Conservation (phyloP, 371 early-diverging fungal genomes). For the Catenaria anguillulae region DNA sequence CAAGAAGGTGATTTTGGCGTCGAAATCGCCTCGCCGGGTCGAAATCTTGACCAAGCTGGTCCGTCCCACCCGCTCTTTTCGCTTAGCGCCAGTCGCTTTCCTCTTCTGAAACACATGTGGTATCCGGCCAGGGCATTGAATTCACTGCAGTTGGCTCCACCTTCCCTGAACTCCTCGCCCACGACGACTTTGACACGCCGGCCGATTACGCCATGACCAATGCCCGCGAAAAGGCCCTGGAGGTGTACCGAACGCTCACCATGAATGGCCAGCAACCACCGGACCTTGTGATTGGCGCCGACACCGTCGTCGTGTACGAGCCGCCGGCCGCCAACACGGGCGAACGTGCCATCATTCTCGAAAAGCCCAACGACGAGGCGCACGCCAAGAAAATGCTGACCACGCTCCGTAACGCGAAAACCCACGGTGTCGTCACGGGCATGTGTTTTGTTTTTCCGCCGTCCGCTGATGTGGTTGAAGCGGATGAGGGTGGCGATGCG, state of each 20-base stretch:
- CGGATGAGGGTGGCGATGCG: background rate
- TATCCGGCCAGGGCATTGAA: background rate
- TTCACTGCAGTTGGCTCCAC: background rate
- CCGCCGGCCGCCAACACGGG: too few species aligned
- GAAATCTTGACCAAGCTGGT: background rate
- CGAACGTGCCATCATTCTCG: background rate
- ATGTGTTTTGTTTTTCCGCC: conserved; percentile 1
- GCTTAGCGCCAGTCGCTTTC: too few species aligned
- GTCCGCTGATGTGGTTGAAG: too few species aligned
- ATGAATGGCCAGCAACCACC: too few species aligned
- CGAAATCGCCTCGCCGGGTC: conserved; percentile 5
- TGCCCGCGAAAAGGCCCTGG: conserved; percentile 2
- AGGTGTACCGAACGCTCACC: background rate
- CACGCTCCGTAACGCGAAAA: background rate
- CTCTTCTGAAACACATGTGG: background rate
- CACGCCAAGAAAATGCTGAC: background rate
- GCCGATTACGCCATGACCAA: conserved; percentile 5
- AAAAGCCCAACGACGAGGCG: background rate
- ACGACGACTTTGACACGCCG: background rate
- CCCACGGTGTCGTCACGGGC: conserved; percentile 1
- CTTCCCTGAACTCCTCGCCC: background rate
- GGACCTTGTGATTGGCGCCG: conserved; percentile 2
- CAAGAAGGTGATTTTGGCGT: background rate
- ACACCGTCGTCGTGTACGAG: conserved; percentile 5
- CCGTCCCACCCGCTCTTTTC: too few species aligned